Percentiles rank a stretch among this genome's conserved stretches.
Conservation (phyloP, 2,329 filamentous ascomycete species). For the Penicillium fuscoglaucum region DNA sequence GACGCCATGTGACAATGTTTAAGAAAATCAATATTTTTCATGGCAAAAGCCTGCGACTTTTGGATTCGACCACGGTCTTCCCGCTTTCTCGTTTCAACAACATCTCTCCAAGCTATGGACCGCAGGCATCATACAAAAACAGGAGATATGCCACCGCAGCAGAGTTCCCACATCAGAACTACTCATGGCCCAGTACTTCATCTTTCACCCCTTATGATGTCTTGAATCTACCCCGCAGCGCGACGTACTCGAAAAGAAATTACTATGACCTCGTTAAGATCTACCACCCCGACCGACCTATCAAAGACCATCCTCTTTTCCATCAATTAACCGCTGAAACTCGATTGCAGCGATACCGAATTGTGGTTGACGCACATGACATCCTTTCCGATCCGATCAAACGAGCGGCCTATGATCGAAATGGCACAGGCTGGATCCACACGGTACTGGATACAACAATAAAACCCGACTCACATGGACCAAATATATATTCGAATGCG, state of each 20-base stretch:
- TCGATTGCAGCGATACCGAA: constrained; percentile 83
- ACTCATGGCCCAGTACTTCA: constrained; percentile 47
- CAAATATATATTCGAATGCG: constrained; percentile 66
- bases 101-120: constrained; percentile 21
- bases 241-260: constrained; percentile 75
- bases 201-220: constrained; percentile 82
- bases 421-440: constrained; percentile 76
- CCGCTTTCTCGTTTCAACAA: constrained; percentile 29
- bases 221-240: constrained; percentile 61
- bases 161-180: constrained; percentile 31
- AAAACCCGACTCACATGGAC: constrained; percentile 64
- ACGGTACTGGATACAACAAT: constrained; percentile 66
- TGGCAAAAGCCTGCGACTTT: constrained; percentile 40
- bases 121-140: constrained; percentile 8
- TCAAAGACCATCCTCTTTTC: constrained; percentile 44
- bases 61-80: constrained; percentile 26
- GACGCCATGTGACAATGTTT: constrained; percentile 46
- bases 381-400: constrained; percentile 80
- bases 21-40: constrained; percentile 48
- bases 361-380: constrained; percentile 83
- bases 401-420: constrained; percentile 77
- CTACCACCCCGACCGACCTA: constrained; percentile 81
- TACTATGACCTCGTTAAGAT: constrained; percentile 93
- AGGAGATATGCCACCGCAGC: constrained; percentile 39
- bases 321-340: constrained; percentile 58